Conservation (phyloP, 495 filamentous ascomycete genomes). For the Sphaerosporella brunnea region DNA sequence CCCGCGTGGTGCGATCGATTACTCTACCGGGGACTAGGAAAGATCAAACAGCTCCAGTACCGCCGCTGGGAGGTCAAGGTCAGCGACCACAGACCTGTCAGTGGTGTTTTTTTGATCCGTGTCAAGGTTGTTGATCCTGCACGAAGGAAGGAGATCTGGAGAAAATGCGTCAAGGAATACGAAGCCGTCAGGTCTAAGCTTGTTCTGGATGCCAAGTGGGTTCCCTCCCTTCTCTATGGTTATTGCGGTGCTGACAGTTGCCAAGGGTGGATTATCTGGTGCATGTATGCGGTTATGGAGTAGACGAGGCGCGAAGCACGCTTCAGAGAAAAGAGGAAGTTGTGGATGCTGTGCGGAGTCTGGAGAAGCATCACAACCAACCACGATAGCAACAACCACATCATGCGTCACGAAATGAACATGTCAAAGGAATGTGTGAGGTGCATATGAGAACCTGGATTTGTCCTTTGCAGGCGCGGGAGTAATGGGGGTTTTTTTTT, state of each 20-base stretch:
- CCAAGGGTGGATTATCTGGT: conserved; percentile 23
- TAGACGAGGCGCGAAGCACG: conserved; percentile 19
- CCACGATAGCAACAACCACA: no score
- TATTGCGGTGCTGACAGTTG: not conserved
- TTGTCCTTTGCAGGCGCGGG: no score
- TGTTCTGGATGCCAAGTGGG: conserved; percentile 42
- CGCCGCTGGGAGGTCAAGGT: conserved; percentile 71
- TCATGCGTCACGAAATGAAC: no score
- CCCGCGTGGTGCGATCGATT: conserved; percentile 95
- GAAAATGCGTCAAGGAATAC: conserved; percentile 52
- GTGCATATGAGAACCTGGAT: no score
- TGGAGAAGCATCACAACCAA: conserved; percentile 6
- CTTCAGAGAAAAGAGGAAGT: conserved; percentile 15
- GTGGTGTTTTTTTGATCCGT: conserved; percentile 57
- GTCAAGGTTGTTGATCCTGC: conserved; percentile 60
- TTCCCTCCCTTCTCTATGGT: not conserved
- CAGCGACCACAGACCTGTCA: conserved; percentile 87
- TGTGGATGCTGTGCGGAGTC: conserved; percentile 17
- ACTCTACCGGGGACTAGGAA: conserved; percentile 64
- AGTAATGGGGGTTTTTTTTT: no score
- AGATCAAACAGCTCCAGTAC: conserved; percentile 76
- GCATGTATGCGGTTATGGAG: conserved; percentile 19
- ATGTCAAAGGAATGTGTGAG: no score
- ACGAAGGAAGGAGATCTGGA: conserved; percentile 47
- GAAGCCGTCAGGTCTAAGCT: conserved; percentile 46